Evolutionary conservation across 257 asterid genomes (phyloP).

Genomic region (Marsdenia floribunda): DNA sequence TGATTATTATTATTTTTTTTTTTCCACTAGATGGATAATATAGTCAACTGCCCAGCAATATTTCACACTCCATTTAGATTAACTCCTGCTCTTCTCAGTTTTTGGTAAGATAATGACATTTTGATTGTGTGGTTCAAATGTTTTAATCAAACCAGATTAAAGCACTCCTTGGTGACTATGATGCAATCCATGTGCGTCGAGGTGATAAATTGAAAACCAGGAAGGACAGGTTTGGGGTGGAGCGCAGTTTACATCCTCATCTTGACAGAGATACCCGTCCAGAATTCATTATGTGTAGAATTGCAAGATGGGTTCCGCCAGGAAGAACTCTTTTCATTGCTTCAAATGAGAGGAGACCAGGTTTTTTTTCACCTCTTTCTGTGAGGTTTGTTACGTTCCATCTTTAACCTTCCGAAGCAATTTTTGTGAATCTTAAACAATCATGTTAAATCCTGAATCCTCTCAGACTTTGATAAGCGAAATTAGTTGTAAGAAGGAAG

Average conservation of each 20-base stretch:
- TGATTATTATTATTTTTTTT: background rate
- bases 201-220: slow-evolving; percentile 87
- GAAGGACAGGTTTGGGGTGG: slow-evolving; percentile 83
- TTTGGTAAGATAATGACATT: background rate
- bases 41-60: background rate
- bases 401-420: slow-evolving; percentile 1
- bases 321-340: slow-evolving; percentile 88
- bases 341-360: slow-evolving; percentile 79
- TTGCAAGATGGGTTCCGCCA: slow-evolving; percentile 76
- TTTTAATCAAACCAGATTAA: slow-evolving; percentile 50
- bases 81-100: background rate
- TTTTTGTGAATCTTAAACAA: background rate
- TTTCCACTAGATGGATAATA: background rate
- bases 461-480: background rate
- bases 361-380: slow-evolving; percentile 75
- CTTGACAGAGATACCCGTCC: slow-evolving; percentile 91
- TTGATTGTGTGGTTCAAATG: slow-evolving; percentile 5
- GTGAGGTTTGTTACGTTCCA: slow-evolving; percentile 37
- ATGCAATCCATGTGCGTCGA: slow-evolving; percentile 95
- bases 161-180: slow-evolving; percentile 78
- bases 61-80: background rate
- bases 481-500: background rate
- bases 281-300: slow-evolving; percentile 82
- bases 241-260: slow-evolving; percentile 78
- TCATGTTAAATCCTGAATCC: background rate